A percentile compares a stretch with the other conserved stretches of the same genome.
These are phyloP conservation scores for Geranium incanum DNA, from an alignment of 441 rosid species.

Conservation along the genomic window DNA sequence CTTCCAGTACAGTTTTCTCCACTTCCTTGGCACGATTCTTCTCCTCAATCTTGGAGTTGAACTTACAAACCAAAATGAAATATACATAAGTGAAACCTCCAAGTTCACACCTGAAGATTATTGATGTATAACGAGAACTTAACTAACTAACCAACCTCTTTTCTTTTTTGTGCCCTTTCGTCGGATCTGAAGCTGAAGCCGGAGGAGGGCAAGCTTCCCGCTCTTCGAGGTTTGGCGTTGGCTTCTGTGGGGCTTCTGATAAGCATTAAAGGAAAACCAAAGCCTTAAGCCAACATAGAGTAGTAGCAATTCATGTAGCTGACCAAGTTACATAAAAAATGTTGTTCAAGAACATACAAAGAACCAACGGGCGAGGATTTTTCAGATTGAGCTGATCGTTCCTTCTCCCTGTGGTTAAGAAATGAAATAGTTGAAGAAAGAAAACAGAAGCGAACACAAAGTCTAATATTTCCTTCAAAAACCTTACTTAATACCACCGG, in stretches of 20 bases:
- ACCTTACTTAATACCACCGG: not conserved
- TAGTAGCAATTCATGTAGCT: not conserved
- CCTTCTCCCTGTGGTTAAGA: not conserved
- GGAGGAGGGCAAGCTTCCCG: slow-evolving; percentile 25
- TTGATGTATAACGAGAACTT: not conserved
- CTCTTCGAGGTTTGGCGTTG: slow-evolving; percentile 19
- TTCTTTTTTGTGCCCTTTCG: slow-evolving; percentile 31
- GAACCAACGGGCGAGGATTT: not conserved
- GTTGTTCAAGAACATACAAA: not conserved
- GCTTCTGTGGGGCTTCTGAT: slow-evolving; percentile 18
- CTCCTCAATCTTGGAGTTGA: slow-evolving; percentile 85
- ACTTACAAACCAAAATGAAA: slow-evolving; percentile 30
- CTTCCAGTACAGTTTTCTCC: slow-evolving; percentile 47
- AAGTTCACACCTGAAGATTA: not conserved
- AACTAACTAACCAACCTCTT: slow-evolving; percentile 24
- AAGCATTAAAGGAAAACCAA: not conserved
- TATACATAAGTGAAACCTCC: not conserved
- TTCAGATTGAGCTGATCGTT: not conserved
- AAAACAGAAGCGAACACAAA: no score
- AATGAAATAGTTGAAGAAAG: not conserved
- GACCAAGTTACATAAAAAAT: not conserved
- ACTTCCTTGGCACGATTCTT: slow-evolving; percentile 85
- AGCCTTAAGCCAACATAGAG: not conserved
- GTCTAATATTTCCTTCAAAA: not conserved
- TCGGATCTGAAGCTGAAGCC: slow-evolving; percentile 31